Base-by-base conservation (phyloP, 768 basidiomycete genomes). In the Leccinum incarnatum region DNA sequence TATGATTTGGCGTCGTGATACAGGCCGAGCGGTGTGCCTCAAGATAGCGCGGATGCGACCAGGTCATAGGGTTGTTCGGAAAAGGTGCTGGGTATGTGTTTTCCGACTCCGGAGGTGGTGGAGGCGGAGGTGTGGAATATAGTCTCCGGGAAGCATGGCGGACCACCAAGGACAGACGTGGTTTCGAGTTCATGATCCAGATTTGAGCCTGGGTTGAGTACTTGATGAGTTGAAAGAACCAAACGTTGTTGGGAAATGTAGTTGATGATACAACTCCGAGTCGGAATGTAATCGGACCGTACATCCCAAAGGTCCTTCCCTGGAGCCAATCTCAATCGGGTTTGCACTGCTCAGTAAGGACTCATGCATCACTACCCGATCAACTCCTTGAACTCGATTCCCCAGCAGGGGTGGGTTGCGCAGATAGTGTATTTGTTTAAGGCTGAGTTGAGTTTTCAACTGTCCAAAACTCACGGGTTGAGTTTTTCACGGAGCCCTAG, bases 341-440 rank as follows among this genome's bases (percentile, higher is more conserved):
- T 30, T 30, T 30, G 29, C 29, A 30, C 29, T 30, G 29, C 29
- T 30, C 29, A 30, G 29, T 30, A 30, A 30, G 29, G 62, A 19
- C n/a, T 3, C 36, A 36, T 30, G 9, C 29, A 51, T 64, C 53
- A 74, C 50, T 72, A 53, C 23, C 72, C 71, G 7, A 72, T 52
- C 57, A 72, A 27, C 45, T 74, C 71, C 50, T 65, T 64, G 68
- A 93, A 86, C 69, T 93, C 91, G 1, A 61, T 58, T 0, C 84
- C 86, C 87, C 88, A 91, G 72, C 97, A 99, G 67, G 97, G 97
- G 0, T 99, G 97, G 97, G 85, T 98, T n/a, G 96, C 97, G 47
- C 79, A 9, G 9, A 30, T 30, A 30, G 29, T 30, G 29, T 10
- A 30, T 30, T 2, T 9, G 3, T 30, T 30, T 85, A 79, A 87